These are phyloP conservation scores for Wickerhamiella infanticola DNA, from an alignment of 1,139 yeast genomes.

Conservation along the genomic window DNA sequence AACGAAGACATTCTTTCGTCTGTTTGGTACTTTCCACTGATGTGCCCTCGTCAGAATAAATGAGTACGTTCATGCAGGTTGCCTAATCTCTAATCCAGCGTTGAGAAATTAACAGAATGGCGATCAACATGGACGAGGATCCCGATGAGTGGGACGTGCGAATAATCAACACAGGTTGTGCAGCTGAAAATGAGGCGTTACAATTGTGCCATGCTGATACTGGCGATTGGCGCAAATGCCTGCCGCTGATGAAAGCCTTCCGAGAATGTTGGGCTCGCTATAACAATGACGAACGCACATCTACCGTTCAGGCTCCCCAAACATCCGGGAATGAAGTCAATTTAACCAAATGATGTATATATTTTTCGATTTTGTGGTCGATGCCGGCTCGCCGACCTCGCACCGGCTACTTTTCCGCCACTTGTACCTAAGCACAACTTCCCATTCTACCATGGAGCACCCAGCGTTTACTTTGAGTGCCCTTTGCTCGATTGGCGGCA, in stretches of 20 bases:
- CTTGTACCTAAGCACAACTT: too few species aligned
- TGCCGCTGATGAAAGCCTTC: conserved; percentile 50
- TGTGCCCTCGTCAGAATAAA: conserved; percentile 74
- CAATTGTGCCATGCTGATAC: conserved; percentile 61
- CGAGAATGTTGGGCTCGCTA: conserved; percentile 50
- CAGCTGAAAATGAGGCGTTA: conserved; percentile 44
- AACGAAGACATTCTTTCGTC: conserved; percentile 57
- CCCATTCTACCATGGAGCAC: conserved; percentile 36
- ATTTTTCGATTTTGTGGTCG: too few species aligned
- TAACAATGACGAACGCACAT: conserved; percentile 40
- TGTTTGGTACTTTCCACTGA: conserved; percentile 78
- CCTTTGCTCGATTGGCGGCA: conserved; percentile 59
- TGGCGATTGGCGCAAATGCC: conserved; percentile 59
- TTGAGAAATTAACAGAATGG: not conserved
- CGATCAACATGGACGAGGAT: conserved; percentile 6
- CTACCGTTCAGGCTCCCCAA: conserved; percentile 19
- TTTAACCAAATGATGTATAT: not conserved
- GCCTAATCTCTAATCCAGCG: too few species aligned
- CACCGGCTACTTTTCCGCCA: too few species aligned
- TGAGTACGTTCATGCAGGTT: conserved; percentile 53
- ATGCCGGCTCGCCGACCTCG: too few species aligned
- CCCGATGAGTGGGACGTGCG: conserved; percentile 39
- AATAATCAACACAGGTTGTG: conserved; percentile 55
- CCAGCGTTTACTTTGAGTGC: conserved; percentile 66
- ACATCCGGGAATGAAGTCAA: conserved; percentile 7